These are phyloP conservation scores for Lepiota venenata DNA, from an alignment of 768 basidiomycete genomes.

Conservation along the genomic window DNA sequence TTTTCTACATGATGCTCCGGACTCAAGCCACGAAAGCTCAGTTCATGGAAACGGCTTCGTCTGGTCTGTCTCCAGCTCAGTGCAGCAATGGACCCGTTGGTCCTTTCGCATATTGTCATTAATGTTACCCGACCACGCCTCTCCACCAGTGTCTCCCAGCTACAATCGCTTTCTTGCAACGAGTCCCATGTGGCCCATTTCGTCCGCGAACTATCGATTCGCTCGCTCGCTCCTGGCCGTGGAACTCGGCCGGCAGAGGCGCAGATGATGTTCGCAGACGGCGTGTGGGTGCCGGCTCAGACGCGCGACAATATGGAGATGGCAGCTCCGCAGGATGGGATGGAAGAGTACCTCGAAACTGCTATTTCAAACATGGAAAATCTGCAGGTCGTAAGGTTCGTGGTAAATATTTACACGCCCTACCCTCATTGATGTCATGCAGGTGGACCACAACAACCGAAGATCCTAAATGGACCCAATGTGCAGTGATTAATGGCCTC, in stretches of 20 bases:
- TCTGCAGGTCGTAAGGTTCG: conserved; percentile 2
- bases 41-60: conserved; percentile 1
- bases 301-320: background rate
- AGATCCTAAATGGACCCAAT: conserved; percentile 1
- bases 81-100: conserved; percentile 1
- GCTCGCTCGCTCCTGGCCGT: background rate
- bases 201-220: conserved; percentile 4
- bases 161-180: background rate
- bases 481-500: conserved; percentile 1
- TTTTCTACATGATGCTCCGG: background rate
- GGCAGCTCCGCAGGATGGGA: background rate
- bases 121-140: conserved; percentile 3
- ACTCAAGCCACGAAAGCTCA: background rate
- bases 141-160: background rate
- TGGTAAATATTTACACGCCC: background rate
- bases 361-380: conserved; percentile 8
- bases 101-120: conserved; percentile 4
- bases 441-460: background rate
- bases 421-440: background rate
- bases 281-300: background rate
- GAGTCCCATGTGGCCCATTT: background rate
- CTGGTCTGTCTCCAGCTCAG: conserved; percentile 3
- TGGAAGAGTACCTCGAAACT: background rate
- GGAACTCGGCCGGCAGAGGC: background rate
- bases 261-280: conserved; percentile 1